A percentile compares a stretch with the other conserved stretches of the same genome.
phyloP scores from a whole-genome alignment of 2,329 filamentous ascomycete genomes.

The Grosmannia huntii region DNA sequence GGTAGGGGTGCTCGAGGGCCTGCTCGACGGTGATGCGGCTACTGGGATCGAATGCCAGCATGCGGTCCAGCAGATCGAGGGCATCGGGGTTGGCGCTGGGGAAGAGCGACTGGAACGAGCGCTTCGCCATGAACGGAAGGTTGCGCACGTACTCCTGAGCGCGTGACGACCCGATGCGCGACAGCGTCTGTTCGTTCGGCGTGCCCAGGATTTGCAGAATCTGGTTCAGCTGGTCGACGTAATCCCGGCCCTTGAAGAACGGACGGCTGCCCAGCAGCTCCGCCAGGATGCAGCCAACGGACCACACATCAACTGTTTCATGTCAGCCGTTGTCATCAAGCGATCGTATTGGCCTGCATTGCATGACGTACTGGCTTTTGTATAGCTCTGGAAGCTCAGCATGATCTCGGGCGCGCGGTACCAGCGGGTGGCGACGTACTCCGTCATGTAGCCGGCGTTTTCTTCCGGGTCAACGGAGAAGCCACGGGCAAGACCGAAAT shows the following conservation, averaged over 20 bases:
- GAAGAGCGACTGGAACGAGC: slow-evolving; percentile 79
- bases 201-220: slow-evolving; percentile 97
- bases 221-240: slow-evolving; percentile 98
- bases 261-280: slow-evolving; percentile 91
- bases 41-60: slow-evolving; percentile 94
- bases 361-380: slow-evolving; percentile 91
- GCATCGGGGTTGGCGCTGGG: slow-evolving; percentile 91
- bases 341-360: neutral
- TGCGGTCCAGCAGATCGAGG: slow-evolving; percentile 86
- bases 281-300: slow-evolving; percentile 92
- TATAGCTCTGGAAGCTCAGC: slow-evolving; percentile 99
- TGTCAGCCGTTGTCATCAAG: neutral
- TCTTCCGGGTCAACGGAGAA: slow-evolving; percentile 97
- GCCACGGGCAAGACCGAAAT: slow-evolving; percentile 91
- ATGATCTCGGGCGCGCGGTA: slow-evolving; percentile 94
- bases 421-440: slow-evolving; percentile 97
- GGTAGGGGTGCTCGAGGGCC: slow-evolving; percentile 89
- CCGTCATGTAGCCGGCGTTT: slow-evolving; percentile 98
- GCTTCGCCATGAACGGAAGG: slow-evolving; percentile 87
- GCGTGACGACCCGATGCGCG: slow-evolving; percentile 84
- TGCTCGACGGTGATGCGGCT: slow-evolving; percentile 89
- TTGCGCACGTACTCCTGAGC: slow-evolving; percentile 98
- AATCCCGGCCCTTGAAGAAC: slow-evolving; percentile 98
- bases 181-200: slow-evolving; percentile 87
- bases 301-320: slow-evolving; percentile 86